phyloP scores from a whole-genome alignment of 345 rosid species.

The Aquilaria yunnanensis region DNA sequence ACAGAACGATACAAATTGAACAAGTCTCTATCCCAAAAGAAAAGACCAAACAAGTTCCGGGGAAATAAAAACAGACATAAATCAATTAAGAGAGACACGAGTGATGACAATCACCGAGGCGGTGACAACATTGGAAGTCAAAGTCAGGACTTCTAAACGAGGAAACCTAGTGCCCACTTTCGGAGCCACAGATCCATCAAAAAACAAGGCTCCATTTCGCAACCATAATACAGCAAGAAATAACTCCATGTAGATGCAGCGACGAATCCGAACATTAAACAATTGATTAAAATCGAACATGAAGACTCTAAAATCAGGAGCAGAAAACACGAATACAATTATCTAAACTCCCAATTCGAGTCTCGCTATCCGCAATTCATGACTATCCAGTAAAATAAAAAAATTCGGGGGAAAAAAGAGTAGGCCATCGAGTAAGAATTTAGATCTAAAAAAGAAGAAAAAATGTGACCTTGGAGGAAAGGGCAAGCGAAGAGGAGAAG shows the following conservation, averaged over 20 bases:
- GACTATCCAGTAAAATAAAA: not conserved
- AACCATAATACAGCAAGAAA: too few relatives aligned
- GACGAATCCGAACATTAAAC: not conserved
- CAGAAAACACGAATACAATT: too few relatives aligned
- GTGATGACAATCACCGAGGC: too few relatives aligned
- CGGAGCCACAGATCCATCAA: not conserved
- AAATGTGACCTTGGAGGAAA: conserved; percentile 51
- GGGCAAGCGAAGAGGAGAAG: conserved; percentile 61
- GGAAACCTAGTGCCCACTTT: too few relatives aligned
- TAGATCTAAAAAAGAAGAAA: conserved; percentile 33
- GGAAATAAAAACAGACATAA: not conserved
- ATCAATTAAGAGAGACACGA: not conserved
- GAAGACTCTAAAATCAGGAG: too few relatives aligned
- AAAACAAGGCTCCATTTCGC: not conserved
- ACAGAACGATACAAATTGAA: too few relatives aligned
- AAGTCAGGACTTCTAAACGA: too few relatives aligned
- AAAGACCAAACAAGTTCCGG: too few relatives aligned
- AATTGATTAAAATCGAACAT: not conserved
- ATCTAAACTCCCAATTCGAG: not conserved
- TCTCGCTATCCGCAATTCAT: conserved; percentile 14
- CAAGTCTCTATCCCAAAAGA: too few relatives aligned
- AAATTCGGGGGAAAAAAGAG: conserved; percentile 6
- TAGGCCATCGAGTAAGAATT: conserved; percentile 22
- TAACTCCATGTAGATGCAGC: not conserved
- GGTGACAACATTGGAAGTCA: too few relatives aligned